Conservation (phyloP, 495 filamentous ascomycete genomes). For the Hypoxylon trugodes region DNA sequence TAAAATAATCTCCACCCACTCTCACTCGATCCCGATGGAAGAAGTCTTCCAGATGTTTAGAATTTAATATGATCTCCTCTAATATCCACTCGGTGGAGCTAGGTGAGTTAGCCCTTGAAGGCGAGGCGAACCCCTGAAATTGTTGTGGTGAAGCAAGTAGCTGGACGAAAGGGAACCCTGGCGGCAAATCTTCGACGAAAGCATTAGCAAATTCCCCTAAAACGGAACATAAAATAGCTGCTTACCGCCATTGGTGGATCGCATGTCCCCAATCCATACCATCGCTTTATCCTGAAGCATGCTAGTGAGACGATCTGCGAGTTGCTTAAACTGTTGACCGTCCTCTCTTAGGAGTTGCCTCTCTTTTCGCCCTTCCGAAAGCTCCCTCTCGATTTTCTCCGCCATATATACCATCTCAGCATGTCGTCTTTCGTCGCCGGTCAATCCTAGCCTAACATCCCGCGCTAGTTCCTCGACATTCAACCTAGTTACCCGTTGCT, state of each 20-base stretch:
- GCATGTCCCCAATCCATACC: background rate
- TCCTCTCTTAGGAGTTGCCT: background rate
- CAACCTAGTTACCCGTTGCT: constrained; percentile 4
- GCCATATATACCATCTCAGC: background rate
- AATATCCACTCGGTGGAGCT: background rate
- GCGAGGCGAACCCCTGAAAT: background rate
- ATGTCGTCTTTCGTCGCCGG: no score
- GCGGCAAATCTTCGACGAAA: no score
- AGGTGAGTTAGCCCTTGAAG: background rate
- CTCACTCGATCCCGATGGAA: no score
- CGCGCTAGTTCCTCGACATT: no score
- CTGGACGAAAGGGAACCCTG: background rate
- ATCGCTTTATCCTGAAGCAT: constrained; percentile 4
- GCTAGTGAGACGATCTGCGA: background rate
- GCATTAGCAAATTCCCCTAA: no score
- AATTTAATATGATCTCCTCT: background rate
- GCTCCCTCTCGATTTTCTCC: background rate
- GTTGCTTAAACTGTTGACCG: background rate
- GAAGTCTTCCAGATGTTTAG: no score
- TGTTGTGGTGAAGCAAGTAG: background rate
- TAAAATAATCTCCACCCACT: no score
- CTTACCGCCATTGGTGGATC: background rate
- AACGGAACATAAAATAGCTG: background rate
- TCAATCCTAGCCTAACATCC: no score
- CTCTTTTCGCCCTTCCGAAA: background rate